Evolutionary conservation across 495 filamentous ascomycete species (phyloP), one percentile per base, ranked within the genome.

Genomic region (Penicillium desertorum): DNA sequence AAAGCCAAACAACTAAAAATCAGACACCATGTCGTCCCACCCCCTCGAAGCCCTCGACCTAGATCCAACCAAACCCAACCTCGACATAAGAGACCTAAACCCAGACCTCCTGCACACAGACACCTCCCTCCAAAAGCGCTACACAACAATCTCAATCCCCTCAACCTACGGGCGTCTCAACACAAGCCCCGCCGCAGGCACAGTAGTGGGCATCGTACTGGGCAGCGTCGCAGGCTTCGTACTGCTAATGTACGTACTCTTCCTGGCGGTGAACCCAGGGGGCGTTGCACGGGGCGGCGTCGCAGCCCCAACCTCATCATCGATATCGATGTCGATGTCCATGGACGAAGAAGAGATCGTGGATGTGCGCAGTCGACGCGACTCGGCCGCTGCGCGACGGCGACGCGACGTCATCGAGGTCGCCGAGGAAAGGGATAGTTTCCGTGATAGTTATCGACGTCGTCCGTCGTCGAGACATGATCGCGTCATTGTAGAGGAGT

Each of bases 151-250:
- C 57, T 77, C 77, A 55, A 85, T 96, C 62, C 88, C 90, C 5
- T 76, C 85, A 41, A 81, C 81, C 56, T 96, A 96, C 79, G 81
- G 81, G 27, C 72, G 78, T 47, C 75, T 84, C 19, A 67, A 83
- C 65, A 63, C 68, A 48, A 81, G 86, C 11, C 89, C 87, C 0
- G 22, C 76, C 5, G 79, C 92, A 0, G 92, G 91, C 36, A 81
- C 84, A 19, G 82, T 96, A n/a, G 90, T 79, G 14, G 92, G 91
- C 58, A 93, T 95, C 51, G 84, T 91, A 23, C 82, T 96, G 32
- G 92, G 92, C 61, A 81, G 83, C 46, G 86, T 96, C n/a, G 82
- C 76, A n/a, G 91, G 88, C 53, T 92, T 96, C 75, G 64, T 93
- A 16, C 76, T 96, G 3, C 53, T 92, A 30, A 77, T 94, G 36